These are phyloP conservation scores for Bombardia bombarda DNA, from an alignment of 495 filamentous ascomycete species.

Conservation along the genomic window DNA sequence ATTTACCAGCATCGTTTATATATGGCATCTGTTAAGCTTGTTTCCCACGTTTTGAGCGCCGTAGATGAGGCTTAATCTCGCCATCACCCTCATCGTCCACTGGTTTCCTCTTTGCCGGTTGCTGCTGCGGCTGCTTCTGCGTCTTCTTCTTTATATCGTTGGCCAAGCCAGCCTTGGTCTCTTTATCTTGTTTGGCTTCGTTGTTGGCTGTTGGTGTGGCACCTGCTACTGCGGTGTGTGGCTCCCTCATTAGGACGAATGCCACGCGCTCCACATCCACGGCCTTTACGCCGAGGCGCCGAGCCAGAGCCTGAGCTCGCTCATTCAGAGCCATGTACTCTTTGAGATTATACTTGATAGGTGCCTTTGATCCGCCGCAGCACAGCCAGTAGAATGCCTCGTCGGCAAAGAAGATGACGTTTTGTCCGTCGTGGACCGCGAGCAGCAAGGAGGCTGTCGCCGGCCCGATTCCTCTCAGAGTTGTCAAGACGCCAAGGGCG, in stretches of 20 bases:
- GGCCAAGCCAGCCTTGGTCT: not conserved
- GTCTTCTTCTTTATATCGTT: constrained; percentile 2
- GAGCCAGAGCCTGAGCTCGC: constrained; percentile 34
- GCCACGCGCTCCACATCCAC: constrained; percentile 61
- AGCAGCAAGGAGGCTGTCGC: constrained; percentile 68
- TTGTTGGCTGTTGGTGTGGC: not conserved
- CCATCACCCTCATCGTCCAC: constrained; percentile 9
- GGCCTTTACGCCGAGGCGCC: constrained; percentile 46
- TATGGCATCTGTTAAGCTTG: constrained; percentile 10
- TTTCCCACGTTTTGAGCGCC: constrained; percentile 26
- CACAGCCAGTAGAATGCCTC: constrained; percentile 64
- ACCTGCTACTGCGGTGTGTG: not conserved
- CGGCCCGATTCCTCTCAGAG: constrained; percentile 57
- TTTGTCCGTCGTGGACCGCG: constrained; percentile 46
- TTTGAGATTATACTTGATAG: constrained; percentile 55
- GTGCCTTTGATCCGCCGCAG: constrained; percentile 31
- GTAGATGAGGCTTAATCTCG: constrained; percentile 10
- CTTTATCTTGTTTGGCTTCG: not conserved
- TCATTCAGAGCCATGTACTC: constrained; percentile 53
- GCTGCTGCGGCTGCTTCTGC: too few relatives aligned
- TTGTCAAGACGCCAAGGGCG: constrained; percentile 42
- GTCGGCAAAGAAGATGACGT: constrained; percentile 68
- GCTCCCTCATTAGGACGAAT: constrained; percentile 48
- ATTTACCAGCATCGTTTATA: constrained; percentile 4
- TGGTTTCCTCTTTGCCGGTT: constrained; percentile 27